Percentiles rank a stretch among this genome's conserved stretches.
These are phyloP conservation scores for Talaromyces sp. DNA, from an alignment of 2,329 filamentous ascomycete genomes.

Conservation along the genomic window DNA sequence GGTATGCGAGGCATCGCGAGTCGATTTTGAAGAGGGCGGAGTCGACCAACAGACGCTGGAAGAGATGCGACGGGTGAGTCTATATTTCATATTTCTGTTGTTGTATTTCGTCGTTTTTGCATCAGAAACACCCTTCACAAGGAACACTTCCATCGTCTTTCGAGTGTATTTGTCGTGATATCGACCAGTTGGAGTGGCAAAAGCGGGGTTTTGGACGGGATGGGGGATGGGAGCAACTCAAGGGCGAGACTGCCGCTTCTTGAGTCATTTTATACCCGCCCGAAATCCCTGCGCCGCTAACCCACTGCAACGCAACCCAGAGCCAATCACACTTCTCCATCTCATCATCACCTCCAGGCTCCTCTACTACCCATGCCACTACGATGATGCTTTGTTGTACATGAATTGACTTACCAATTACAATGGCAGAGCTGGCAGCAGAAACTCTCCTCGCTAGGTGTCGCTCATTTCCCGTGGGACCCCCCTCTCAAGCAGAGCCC, in stretches of 20 bases:
- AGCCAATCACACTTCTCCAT: slow-evolving; percentile 22
- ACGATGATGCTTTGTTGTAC: background rate
- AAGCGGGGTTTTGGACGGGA: slow-evolving; percentile 24
- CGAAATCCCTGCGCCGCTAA: slow-evolving; percentile 14
- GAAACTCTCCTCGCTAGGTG: slow-evolving; percentile 77
- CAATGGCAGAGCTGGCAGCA: slow-evolving; percentile 78
- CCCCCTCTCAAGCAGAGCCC: slow-evolving; percentile 66
- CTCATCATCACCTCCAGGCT: background rate
- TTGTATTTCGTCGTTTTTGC: background rate
- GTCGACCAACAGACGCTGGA: slow-evolving; percentile 83
- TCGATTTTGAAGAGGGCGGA: slow-evolving; percentile 95
- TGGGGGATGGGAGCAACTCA: slow-evolving; percentile 36
- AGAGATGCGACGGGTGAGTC: slow-evolving; percentile 79
- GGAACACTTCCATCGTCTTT: background rate
- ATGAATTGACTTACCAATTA: background rate
- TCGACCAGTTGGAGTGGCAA: slow-evolving; percentile 18
- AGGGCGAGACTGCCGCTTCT: slow-evolving; percentile 35
- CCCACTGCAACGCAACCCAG: slow-evolving; percentile 10
- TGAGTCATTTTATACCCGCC: slow-evolving; percentile 41
- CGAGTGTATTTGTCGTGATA: slow-evolving; percentile 5
- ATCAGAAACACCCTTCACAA: slow-evolving; percentile 5
- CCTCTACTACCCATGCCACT: background rate
- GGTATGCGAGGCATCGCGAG: slow-evolving; percentile 84
- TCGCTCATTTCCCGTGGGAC: slow-evolving; percentile 94
- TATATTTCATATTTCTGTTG: slow-evolving; percentile 8